These are phyloP conservation scores for Huntiella decipiens DNA, from an alignment of 2,329 filamentous ascomycete genomes.

Conservation along the genomic window DNA sequence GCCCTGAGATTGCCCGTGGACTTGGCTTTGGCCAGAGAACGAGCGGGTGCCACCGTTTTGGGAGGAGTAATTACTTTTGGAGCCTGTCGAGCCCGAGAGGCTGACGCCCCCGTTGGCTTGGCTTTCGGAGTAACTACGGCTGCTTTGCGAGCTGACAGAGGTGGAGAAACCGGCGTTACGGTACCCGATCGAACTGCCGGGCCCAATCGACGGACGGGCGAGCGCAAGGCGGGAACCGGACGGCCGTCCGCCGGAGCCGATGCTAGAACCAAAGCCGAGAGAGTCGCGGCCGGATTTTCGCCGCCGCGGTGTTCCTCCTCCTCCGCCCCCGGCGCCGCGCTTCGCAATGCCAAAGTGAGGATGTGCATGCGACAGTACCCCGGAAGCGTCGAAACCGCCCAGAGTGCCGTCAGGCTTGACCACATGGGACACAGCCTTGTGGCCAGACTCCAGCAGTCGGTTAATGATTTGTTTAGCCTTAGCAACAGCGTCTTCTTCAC, in stretches of 20 bases:
- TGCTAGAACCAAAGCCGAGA: slow-evolving; percentile 7
- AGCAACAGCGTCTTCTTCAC: slow-evolving; percentile 61
- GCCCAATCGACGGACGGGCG: slow-evolving; percentile 5
- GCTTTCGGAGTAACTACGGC: slow-evolving; percentile 1
- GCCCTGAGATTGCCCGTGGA: slow-evolving; percentile 8
- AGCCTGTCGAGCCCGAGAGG: background rate
- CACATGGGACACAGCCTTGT: slow-evolving; percentile 56
- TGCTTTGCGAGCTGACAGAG: slow-evolving; percentile 5
- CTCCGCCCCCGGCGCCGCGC: slow-evolving; percentile 8
- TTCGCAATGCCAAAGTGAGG: slow-evolving; percentile 11
- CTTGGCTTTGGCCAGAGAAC: slow-evolving; percentile 7
- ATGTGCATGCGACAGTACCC: slow-evolving; percentile 11
- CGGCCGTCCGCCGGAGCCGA: background rate
- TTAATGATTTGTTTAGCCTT: slow-evolving; percentile 61
- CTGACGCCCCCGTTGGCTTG: background rate
- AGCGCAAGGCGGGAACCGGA: slow-evolving; percentile 4
- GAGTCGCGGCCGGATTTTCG: slow-evolving; percentile 10
- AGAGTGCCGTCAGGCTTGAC: slow-evolving; percentile 55
- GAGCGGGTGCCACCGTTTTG: slow-evolving; percentile 1
- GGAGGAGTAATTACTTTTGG: background rate
- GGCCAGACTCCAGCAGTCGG: slow-evolving; percentile 60
- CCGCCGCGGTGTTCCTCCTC: slow-evolving; percentile 8
- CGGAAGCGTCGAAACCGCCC: slow-evolving; percentile 10
- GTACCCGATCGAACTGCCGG: background rate
- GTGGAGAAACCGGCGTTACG: background rate